Evolutionary conservation across 164 flowering plant species (phyloP), one percentile per base, ranked within the genome.

Genomic region (Platanus orientalis): DNA sequence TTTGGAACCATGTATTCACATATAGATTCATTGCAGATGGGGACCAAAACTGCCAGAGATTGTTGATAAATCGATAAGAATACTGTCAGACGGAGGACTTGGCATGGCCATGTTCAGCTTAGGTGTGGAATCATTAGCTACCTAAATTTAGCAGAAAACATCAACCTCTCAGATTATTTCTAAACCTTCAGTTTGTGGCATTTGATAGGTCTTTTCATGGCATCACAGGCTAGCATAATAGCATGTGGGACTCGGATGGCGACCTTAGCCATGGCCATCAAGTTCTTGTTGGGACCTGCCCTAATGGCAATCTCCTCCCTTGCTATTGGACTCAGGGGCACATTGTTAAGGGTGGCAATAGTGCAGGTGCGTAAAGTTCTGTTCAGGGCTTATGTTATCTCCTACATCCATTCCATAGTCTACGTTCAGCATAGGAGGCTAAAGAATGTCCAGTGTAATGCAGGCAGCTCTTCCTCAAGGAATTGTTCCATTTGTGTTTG

Each of bases 21-120:
- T 48, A 6, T 56, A 54, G 58, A 68, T 24, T 25, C 44, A 20
- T 78, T 81, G 70, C 81, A 88, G 93, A 79, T 89, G 79, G 83
- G 65, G 58, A 17, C 54, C 85, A 55, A 62, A 84, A 63, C 54
- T 89, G 72, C 97, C 92, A 12, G 65, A 20, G 60, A 68, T 87
- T 25, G 57, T 87, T 36, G 74, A 76, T 6, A 67, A 82, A 59
- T 92, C 96, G 12, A 74, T 89, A 52, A 47, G 63, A 54, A 79
- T 87, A 69, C 29, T 92, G 54, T 60, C 94, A 29, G 76, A 78
- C 66, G 97, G 96, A 62, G 97, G 96, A 54, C 84, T 92, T 54
- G 97, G 97, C 26, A 87, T 85, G 96, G 92, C 94, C 47, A 85
- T 87, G 92, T 89, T 92, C 87, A 92, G 96, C 84, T 65, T 91